Percentiles rank a stretch among this genome's conserved stretches.
phyloP scores from a whole-genome alignment of 2,329 filamentous ascomycete genomes.

The Fusarium sp. region DNA sequence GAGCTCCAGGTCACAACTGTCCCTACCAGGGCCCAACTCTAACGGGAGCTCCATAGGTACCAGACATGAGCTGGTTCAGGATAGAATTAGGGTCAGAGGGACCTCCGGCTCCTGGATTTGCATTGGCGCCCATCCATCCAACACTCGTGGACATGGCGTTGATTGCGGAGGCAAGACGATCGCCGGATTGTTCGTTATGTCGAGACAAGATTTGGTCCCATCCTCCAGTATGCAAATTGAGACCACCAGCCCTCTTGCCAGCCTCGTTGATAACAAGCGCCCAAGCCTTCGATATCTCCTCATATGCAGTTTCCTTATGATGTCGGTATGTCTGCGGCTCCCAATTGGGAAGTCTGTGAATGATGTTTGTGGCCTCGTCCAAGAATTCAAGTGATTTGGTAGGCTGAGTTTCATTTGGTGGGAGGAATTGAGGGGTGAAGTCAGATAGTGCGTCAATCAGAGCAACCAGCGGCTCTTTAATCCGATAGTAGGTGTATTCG shows the following conservation, averaged over 20 bases:
- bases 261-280: constrained; percentile 90
- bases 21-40: constrained; percentile 71
- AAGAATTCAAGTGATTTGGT: constrained; percentile 87
- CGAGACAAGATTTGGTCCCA: constrained; percentile 91
- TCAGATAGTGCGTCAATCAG: constrained; percentile 91
- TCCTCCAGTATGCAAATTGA: constrained; percentile 86
- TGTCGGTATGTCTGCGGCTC: constrained; percentile 88
- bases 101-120: constrained; percentile 40
- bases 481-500: constrained; percentile 95
- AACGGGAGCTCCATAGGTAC: constrained; percentile 69
- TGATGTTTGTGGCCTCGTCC: constrained; percentile 88
- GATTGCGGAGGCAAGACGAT: constrained; percentile 83
- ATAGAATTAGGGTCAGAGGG: constrained; percentile 66
- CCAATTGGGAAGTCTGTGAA: constrained; percentile 92
- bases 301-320: constrained; percentile 95
- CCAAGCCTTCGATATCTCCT: constrained; percentile 96
- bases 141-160: constrained; percentile 79
- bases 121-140: constrained; percentile 76
- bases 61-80: constrained; percentile 71
- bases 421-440: constrained; percentile 95
- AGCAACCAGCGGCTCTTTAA: constrained; percentile 81
- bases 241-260: constrained; percentile 89
- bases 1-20: background rate
- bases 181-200: constrained; percentile 88
- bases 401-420: constrained; percentile 88